These are phyloP conservation scores for Anisodus tanguticus DNA, from an alignment of 257 asterid species.

Conservation along the genomic window DNA sequence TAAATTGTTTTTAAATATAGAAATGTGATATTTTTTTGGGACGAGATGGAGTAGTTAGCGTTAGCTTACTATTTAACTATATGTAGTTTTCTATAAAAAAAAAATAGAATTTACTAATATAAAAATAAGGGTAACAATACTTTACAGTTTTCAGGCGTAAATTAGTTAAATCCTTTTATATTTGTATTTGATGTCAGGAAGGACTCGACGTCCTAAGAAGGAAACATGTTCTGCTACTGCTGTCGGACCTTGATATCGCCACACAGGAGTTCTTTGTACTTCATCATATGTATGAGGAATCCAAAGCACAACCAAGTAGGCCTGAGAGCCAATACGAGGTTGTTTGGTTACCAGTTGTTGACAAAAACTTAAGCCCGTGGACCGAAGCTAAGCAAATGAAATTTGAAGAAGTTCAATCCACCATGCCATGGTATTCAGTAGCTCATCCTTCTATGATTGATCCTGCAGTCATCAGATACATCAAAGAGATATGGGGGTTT, in stretches of 20 bases:
- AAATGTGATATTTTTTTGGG: too few relatives aligned
- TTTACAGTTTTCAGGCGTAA: too few relatives aligned
- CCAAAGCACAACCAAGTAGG: background rate
- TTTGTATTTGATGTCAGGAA: slow-evolving; percentile 5
- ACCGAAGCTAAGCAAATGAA: background rate
- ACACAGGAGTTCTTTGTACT: slow-evolving; percentile 5
- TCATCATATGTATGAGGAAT: slow-evolving; percentile 17
- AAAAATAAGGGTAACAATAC: too few relatives aligned
- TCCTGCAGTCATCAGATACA: slow-evolving; percentile 18
- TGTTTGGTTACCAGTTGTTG: slow-evolving; percentile 35
- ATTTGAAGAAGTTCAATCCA: slow-evolving; percentile 1
- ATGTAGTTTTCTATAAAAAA: too few relatives aligned
- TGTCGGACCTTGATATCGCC: slow-evolving; percentile 32
- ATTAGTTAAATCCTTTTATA: too few relatives aligned
- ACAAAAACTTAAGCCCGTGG: slow-evolving; percentile 20
- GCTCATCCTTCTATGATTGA: slow-evolving; percentile 24
- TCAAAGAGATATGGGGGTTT: slow-evolving; percentile 31
- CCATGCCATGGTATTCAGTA: slow-evolving; percentile 35
- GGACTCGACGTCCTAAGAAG: slow-evolving; percentile 22
- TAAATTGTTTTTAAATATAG: too few relatives aligned
- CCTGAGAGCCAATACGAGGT: slow-evolving; percentile 31
- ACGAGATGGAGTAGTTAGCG: too few relatives aligned
- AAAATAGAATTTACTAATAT: too few relatives aligned
- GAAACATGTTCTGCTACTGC: slow-evolving; percentile 25
- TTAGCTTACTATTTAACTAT: too few relatives aligned